Percentiles rank a stretch among this genome's conserved stretches.
phyloP scores from a whole-genome alignment of 2,329 filamentous ascomycete species.

The Didymellaceae sp. region DNA sequence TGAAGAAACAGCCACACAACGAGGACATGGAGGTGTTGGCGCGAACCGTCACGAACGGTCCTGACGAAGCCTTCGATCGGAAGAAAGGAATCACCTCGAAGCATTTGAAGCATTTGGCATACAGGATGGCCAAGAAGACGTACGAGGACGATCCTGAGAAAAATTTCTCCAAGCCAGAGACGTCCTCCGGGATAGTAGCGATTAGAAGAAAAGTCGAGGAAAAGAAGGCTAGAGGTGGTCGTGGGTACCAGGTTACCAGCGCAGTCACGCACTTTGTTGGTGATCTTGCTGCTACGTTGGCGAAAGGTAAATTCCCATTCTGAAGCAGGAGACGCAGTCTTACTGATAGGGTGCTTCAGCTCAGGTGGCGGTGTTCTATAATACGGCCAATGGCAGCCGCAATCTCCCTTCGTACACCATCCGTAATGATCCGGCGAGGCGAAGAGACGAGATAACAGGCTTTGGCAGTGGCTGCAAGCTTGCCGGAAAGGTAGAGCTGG shows the following conservation, averaged over 20 bases:
- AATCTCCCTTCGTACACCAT: conserved; percentile 27
- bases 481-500: conserved; percentile 62
- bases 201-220: conserved; percentile 10
- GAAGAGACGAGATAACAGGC: conserved; percentile 59
- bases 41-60: conserved; percentile 1
- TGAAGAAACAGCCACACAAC: conserved; percentile 9
- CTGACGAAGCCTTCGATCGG: conserved; percentile 1
- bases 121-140: conserved; percentile 26
- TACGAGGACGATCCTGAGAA: conserved; percentile 14
- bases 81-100: conserved; percentile 8
- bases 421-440: conserved; percentile 21
- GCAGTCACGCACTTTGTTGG: conserved; percentile 22
- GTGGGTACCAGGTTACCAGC: conserved; percentile 22
- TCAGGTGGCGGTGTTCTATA: conserved; percentile 30
- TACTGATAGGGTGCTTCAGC: conserved; percentile 9
- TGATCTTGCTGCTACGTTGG: conserved; percentile 20
- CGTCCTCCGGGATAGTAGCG: conserved; percentile 1
- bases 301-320: conserved; percentile 7
- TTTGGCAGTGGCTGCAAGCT: conserved; percentile 74
- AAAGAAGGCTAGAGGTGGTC: conserved; percentile 16
- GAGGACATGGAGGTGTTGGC: conserved; percentile 1
- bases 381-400: conserved; percentile 28
- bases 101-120: conserved; percentile 21
- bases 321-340: not conserved
- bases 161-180: conserved; percentile 13